Conservation (phyloP, 1,284 basidiomycete genomes). For the Tilletiopsis washingtonensis region DNA sequence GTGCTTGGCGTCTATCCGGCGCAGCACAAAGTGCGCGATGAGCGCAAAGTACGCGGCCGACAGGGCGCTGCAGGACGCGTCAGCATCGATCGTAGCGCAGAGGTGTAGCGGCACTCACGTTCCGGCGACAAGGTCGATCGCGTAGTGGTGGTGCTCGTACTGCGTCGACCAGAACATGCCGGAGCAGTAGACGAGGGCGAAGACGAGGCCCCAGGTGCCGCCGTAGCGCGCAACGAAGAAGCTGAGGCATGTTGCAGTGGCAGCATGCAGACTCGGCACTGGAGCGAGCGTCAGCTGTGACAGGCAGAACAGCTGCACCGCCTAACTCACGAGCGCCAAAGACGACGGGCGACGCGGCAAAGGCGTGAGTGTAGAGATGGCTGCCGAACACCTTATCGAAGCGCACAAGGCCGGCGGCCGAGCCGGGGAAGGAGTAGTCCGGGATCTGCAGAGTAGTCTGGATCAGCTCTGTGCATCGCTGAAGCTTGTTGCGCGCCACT, state of each 20-base stretch:
- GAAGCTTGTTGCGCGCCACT: no score
- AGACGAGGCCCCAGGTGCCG: slow-evolving; percentile 9
- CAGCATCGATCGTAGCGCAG: not conserved
- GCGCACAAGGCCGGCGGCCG: slow-evolving; percentile 24
- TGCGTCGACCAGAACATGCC: slow-evolving; percentile 26
- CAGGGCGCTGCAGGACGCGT: slow-evolving; percentile 5
- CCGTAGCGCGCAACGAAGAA: slow-evolving; percentile 22
- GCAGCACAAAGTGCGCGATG: slow-evolving; percentile 13
- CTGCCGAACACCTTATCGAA: slow-evolving; percentile 28
- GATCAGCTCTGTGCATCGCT: no score
- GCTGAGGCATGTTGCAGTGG: slow-evolving; percentile 22
- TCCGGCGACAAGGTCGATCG: slow-evolving; percentile 26
- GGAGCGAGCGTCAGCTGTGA: slow-evolving; percentile 19
- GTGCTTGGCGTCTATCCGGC: slow-evolving; percentile 15
- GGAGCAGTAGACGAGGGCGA: slow-evolving; percentile 17
- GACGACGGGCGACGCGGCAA: slow-evolving; percentile 17
- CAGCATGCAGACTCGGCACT: slow-evolving; percentile 29
- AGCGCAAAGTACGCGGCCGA: slow-evolving; percentile 17
- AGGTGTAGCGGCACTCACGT: not conserved
- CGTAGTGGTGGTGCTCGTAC: slow-evolving; percentile 29
- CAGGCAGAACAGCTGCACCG: not conserved
- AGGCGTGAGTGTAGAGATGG: slow-evolving; percentile 17
- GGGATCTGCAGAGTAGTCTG: no score
- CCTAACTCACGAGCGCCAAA: not conserved
- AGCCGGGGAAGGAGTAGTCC: slow-evolving; percentile 25